Conservation (phyloP, 78 protist species). For the Paulinella micropora region DNA sequence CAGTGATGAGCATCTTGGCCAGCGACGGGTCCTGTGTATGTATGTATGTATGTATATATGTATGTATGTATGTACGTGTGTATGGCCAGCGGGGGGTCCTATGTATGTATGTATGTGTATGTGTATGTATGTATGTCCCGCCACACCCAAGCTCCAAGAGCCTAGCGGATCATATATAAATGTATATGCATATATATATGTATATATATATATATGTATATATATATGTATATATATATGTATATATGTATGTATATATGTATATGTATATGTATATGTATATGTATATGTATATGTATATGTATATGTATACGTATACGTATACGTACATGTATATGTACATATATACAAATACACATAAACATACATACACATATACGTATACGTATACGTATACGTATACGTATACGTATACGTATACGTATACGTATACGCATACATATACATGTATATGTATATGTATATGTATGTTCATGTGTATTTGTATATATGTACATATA, state of each 20-base stretch:
- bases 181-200: too few relatives aligned
- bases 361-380: not conserved
- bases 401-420: not conserved
- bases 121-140: too few relatives aligned
- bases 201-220: too few relatives aligned
- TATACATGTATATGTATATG: not conserved
- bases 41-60: too few relatives aligned
- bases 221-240: not conserved
- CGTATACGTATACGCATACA: not conserved
- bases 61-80: too few relatives aligned
- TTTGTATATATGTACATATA: not conserved
- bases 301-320: not conserved
- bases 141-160: too few relatives aligned
- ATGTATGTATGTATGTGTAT: too few relatives aligned
- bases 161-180: too few relatives aligned
- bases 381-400: not conserved
- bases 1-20: slow-evolving; percentile 68
- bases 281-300: not conserved
- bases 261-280: not conserved
- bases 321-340: not conserved
- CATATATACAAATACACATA: not conserved
- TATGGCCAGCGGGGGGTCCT: too few relatives aligned
- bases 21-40: slow-evolving; percentile 89
- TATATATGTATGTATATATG: not conserved
- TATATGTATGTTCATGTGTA: not conserved